Conservation (phyloP, 2,329 filamentous ascomycete species). For the Penicillium sp. region DNA sequence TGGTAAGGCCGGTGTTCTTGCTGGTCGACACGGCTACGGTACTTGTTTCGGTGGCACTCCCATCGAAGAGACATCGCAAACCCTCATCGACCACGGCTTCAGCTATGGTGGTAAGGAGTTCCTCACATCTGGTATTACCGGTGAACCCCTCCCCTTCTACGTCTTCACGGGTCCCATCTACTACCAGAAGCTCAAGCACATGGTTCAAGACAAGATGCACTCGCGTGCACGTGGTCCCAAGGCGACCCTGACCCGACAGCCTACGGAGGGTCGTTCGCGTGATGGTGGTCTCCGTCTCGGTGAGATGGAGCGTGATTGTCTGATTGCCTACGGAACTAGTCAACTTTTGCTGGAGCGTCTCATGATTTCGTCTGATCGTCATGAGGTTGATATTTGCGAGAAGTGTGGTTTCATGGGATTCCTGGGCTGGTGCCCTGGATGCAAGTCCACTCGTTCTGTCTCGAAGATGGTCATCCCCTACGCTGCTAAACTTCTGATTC, state of each 20-base stretch:
- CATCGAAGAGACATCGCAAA: conserved; percentile 83
- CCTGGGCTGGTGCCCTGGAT: conserved; percentile 90
- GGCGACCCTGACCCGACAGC: conserved; percentile 90
- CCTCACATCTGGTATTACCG: conserved; percentile 91
- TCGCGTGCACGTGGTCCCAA: conserved; percentile 85
- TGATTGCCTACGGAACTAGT: conserved; percentile 94
- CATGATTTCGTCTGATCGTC: conserved; percentile 91
- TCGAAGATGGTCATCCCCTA: conserved; percentile 96
- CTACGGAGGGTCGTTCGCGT: conserved; percentile 89
- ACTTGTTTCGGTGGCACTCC: conserved; percentile 82
- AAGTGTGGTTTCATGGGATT: conserved; percentile 94
- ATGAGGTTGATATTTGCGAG: conserved; percentile 91
- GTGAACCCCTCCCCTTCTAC: conserved; percentile 89
- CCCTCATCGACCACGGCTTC: conserved; percentile 85
- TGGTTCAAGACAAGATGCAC: conserved; percentile 99
- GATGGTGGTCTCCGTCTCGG: conserved; percentile 90
- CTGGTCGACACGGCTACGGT: conserved; percentile 84
- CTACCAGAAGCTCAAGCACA: conserved; percentile 99
- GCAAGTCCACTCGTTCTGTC: conserved; percentile 79
- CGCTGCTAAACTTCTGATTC: conserved; percentile 91
- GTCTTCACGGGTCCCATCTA: conserved; percentile 99
- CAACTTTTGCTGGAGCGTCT: conserved; percentile 89
- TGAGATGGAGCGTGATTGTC: conserved; percentile 98
- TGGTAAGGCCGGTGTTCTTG: conserved; percentile 87
- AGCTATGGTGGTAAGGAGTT: conserved; percentile 97